These are phyloP conservation scores for Neurospora sp. DNA, from an alignment of 495 filamentous ascomycete species.

Conservation along the genomic window DNA sequence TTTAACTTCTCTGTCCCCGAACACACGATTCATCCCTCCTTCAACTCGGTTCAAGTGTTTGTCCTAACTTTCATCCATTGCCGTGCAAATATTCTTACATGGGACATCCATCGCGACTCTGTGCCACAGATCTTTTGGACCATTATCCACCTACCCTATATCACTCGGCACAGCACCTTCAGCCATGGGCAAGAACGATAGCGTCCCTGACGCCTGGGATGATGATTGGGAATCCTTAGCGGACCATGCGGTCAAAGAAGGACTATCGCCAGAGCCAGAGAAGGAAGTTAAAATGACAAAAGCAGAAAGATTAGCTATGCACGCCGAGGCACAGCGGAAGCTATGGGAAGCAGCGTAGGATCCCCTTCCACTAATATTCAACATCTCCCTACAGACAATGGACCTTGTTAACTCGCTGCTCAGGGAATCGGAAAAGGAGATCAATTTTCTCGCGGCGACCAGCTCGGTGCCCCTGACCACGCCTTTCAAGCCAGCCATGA, in stretches of 20 bases:
- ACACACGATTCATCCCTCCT: not conserved
- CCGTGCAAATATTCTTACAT: not conserved
- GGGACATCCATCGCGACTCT: not conserved
- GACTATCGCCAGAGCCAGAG: conserved; percentile 35
- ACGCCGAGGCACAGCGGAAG: conserved; percentile 70
- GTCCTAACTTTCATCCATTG: not conserved
- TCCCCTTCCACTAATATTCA: not conserved
- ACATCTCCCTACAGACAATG: not conserved
- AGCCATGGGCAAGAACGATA: conserved; percentile 42
- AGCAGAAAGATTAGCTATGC: conserved; percentile 67
- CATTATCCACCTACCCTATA: not conserved
- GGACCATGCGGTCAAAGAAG: conserved; percentile 42
- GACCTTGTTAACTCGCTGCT: not conserved
- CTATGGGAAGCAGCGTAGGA: conserved; percentile 82
- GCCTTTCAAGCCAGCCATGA: conserved; percentile 75
- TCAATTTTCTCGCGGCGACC: conserved; percentile 62
- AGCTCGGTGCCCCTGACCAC: conserved; percentile 57
- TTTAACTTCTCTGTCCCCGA: not conserved
- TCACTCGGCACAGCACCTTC: not conserved
- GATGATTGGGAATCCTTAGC: conserved; percentile 79
- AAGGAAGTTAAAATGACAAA: conserved; percentile 43
- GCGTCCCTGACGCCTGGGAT: conserved; percentile 72
- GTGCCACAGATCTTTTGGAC: not conserved
- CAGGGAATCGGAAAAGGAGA: conserved; percentile 42
- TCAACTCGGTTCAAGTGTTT: not conserved